Conservation (phyloP, 345 rosid species). For the Dovyalis caffra region DNA sequence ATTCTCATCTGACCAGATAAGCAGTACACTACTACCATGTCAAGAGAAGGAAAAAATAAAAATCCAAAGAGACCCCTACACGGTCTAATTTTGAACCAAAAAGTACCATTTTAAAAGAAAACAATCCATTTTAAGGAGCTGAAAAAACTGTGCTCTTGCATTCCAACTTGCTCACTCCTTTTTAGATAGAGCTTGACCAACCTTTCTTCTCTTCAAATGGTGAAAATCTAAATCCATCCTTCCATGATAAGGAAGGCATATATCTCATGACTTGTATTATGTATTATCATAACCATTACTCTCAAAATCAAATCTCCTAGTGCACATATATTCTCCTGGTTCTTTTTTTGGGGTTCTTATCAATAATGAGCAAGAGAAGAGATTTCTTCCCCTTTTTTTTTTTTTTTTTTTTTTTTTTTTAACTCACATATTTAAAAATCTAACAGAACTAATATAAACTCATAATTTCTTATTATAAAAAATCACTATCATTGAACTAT, state of each 20-base stretch:
- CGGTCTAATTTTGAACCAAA: background rate
- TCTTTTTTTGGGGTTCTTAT: too few relatives aligned
- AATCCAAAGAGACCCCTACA: slow-evolving; percentile 29
- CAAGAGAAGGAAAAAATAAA: background rate
- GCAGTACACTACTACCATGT: background rate
- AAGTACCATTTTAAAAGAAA: background rate
- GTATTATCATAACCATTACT: too few relatives aligned
- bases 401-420: too few relatives aligned
- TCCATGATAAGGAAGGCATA: too few relatives aligned
- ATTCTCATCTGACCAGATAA: slow-evolving; percentile 24
- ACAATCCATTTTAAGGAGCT: slow-evolving; percentile 20
- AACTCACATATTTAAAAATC: too few relatives aligned
- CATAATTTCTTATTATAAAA: too few relatives aligned
- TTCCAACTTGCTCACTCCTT: slow-evolving; percentile 30
- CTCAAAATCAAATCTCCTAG: background rate
- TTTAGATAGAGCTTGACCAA: slow-evolving; percentile 25
- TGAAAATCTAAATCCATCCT: background rate
- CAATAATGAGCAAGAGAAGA: too few relatives aligned
- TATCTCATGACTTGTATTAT: too few relatives aligned
- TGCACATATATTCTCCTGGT: too few relatives aligned
- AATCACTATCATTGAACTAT: too few relatives aligned
- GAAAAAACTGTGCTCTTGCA: background rate
- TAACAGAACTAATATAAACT: too few relatives aligned
- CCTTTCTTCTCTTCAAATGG: slow-evolving; percentile 25
- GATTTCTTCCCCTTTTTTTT: too few relatives aligned